These are phyloP conservation scores for Tillandsia fasciculata DNA, from an alignment of 176 grass and related monocot species.

Conservation along the genomic window DNA sequence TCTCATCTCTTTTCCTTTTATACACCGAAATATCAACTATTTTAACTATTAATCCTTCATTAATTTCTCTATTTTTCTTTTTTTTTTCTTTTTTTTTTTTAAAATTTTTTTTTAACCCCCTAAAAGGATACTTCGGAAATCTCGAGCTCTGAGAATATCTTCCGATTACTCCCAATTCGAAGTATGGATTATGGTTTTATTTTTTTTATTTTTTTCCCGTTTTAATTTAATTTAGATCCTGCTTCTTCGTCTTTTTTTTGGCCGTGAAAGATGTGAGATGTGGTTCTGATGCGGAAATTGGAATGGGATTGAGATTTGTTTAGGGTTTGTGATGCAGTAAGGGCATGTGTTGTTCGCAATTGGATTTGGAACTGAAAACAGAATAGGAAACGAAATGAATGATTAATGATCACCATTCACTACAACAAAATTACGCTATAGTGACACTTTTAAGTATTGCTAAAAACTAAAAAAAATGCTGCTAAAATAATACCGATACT, in stretches of 20 bases:
- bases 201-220: background rate
- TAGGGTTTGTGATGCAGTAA: too few relatives aligned
- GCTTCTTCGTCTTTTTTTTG: background rate
- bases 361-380: too few relatives aligned
- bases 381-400: too few relatives aligned
- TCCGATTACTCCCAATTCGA: conserved; percentile 35
- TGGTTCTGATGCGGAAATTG: too few relatives aligned
- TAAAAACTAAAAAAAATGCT: too few relatives aligned
- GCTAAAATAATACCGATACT: too few relatives aligned
- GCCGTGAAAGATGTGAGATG: too few relatives aligned
- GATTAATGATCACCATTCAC: too few relatives aligned
- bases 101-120: background rate
- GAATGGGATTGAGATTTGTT: too few relatives aligned
- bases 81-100: background rate
- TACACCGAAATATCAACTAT: background rate
- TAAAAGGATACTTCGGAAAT: conserved; percentile 3
- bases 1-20: background rate
- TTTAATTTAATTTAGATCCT: background rate
- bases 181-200: conserved; percentile 11
- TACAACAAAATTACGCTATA: too few relatives aligned
- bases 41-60: background rate
- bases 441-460: too few relatives aligned
- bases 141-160: conserved; percentile 4
- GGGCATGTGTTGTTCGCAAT: too few relatives aligned
- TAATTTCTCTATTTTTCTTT: background rate